Evolutionary conservation across 805 yeast genomes (phyloP).

Genomic region (Barnettozyma populi): DNA sequence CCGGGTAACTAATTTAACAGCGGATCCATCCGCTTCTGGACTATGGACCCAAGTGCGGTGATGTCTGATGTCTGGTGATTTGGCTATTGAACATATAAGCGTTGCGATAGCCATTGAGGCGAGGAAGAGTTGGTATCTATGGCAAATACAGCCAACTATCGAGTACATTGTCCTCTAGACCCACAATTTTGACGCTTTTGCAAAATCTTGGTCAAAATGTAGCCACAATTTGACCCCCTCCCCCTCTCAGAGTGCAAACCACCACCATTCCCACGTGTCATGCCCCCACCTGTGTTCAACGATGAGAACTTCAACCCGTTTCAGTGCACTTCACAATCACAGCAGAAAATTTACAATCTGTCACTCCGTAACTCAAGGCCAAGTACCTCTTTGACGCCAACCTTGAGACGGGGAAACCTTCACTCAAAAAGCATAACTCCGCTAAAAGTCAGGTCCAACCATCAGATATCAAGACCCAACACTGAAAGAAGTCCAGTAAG

Average conservation of each 20-base stretch:
- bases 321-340: not conserved
- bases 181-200: not conserved
- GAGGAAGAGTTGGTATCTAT: not conserved
- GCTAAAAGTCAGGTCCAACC: not conserved
- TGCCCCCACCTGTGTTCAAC: not conserved
- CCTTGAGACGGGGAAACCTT: slow-evolving; percentile 9
- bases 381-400: slow-evolving; percentile 6
- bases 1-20: not conserved
- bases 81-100: not conserved
- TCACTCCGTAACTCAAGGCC: slow-evolving; percentile 1
- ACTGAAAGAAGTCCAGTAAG: not conserved
- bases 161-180: not conserved
- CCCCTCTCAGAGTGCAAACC: not conserved
- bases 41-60: not conserved
- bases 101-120: not conserved
- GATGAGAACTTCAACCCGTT: slow-evolving; percentile 8
- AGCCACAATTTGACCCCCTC: not conserved
- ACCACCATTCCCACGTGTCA: not conserved
- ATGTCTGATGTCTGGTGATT: not conserved
- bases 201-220: not conserved
- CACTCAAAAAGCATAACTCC: slow-evolving; percentile 3
- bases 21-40: not conserved
- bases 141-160: not conserved
- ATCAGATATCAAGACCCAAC: not conserved
- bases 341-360: not conserved